A percentile compares a stretch with the other conserved stretches of the same genome.
phyloP scores from a whole-genome alignment of 2,329 filamentous ascomycete species.

The Blastomyces parvus region DNA sequence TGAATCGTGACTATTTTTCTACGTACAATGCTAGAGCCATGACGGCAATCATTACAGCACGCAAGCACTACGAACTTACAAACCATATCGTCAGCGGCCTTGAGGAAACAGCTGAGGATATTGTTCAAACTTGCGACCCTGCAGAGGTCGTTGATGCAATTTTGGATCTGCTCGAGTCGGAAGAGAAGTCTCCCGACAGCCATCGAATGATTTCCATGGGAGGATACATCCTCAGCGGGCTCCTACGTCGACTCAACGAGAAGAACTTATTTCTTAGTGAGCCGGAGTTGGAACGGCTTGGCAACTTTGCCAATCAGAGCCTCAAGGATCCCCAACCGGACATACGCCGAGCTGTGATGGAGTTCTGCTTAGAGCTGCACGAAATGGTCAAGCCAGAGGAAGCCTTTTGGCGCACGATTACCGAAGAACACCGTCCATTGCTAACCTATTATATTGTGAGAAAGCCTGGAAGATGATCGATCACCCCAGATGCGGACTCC shows the following conservation, averaged over 20 bases:
- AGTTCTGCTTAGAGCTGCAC: slow-evolving; percentile 25
- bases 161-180: slow-evolving; percentile 25
- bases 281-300: slow-evolving; percentile 22
- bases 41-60: slow-evolving; percentile 29
- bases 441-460: slow-evolving; percentile 30
- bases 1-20: slow-evolving; percentile 28
- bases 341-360: slow-evolving; percentile 30
- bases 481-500: neutral
- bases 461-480: slow-evolving; percentile 9
- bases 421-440: slow-evolving; percentile 27
- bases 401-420: slow-evolving; percentile 25
- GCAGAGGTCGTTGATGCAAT: slow-evolving; percentile 26
- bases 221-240: slow-evolving; percentile 23
- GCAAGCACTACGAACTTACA: slow-evolving; percentile 30
- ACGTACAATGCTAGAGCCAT: slow-evolving; percentile 29
- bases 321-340: slow-evolving; percentile 29
- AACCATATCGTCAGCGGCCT: slow-evolving; percentile 34
- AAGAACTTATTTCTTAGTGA: slow-evolving; percentile 15
- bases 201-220: slow-evolving; percentile 30
- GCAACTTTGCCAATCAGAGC: slow-evolving; percentile 25
- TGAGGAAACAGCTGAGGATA: slow-evolving; percentile 31
- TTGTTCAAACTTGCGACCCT: slow-evolving; percentile 25
- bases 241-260: slow-evolving; percentile 22
- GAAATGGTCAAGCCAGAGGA: slow-evolving; percentile 23
- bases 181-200: slow-evolving; percentile 24